phyloP scores from a whole-genome alignment of 768 basidiomycete species.

The Omphalotus guepiniiformis region DNA sequence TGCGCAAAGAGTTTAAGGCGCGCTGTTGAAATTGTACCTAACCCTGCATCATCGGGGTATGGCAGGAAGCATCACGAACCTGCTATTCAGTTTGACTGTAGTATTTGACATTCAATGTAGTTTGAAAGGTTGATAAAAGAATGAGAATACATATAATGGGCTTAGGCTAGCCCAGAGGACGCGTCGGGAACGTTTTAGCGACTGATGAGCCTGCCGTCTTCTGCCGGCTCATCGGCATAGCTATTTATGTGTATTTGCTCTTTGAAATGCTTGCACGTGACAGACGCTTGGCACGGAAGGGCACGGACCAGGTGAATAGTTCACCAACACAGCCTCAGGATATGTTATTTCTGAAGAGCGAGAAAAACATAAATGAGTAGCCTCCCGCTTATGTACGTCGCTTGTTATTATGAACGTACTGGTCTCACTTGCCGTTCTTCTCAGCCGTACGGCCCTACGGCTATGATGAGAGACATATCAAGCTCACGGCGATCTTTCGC shows the following conservation, averaged over 20 bases:
- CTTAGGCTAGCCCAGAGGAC: too few relatives aligned
- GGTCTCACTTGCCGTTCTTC: background rate
- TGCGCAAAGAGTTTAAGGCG: background rate
- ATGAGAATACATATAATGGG: too few relatives aligned
- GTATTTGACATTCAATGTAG: background rate
- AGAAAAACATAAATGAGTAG: background rate
- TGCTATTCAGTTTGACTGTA: background rate
- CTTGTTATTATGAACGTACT: background rate
- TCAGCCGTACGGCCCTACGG: background rate
- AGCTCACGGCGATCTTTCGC: constrained; percentile 6
- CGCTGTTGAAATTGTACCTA: background rate
- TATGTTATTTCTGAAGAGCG: background rate
- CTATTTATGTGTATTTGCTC: too few relatives aligned
- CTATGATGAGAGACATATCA: constrained; percentile 6
- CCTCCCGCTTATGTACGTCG: background rate
- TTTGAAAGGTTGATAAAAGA: too few relatives aligned
- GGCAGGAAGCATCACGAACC: background rate
- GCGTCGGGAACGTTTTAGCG: too few relatives aligned
- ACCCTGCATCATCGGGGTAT: background rate
- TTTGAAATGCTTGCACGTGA: background rate
- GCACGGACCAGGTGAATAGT: background rate
- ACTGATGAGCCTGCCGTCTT: too few relatives aligned
- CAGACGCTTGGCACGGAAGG: background rate
- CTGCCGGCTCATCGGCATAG: too few relatives aligned
- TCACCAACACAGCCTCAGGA: background rate